A percentile compares a stretch with the other conserved stretches of the same genome.
Evolutionary conservation across 768 basidiomycete genomes (phyloP).

Genomic region (Xerocomus potaroensis): DNA sequence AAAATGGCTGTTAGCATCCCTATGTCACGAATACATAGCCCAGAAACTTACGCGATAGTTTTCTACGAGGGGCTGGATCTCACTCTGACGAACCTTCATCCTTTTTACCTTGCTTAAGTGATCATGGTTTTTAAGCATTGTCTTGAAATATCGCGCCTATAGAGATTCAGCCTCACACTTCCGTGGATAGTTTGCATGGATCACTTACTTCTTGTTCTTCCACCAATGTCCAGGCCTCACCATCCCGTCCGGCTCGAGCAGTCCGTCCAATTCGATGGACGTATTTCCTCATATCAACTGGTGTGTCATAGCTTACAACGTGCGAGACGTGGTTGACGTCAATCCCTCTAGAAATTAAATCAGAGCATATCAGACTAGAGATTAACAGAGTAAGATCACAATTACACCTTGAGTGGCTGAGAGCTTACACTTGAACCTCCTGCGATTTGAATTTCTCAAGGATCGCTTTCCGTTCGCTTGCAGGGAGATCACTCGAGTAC

Average conservation of each 20-base stretch:
- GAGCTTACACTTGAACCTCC: slow-evolving; percentile 75
- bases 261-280: slow-evolving; percentile 97
- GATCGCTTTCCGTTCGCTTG: slow-evolving; percentile 68
- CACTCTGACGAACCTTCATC: slow-evolving; percentile 57
- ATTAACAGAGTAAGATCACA: slow-evolving; percentile 4
- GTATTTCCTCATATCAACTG: slow-evolving; percentile 97
- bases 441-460: slow-evolving; percentile 78
- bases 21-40: background rate
- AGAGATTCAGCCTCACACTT: slow-evolving; percentile 1
- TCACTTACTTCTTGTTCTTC: slow-evolving; percentile 82
- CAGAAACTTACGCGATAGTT: slow-evolving; percentile 60
- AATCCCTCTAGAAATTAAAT: slow-evolving; percentile 92
- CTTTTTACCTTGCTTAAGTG: slow-evolving; percentile 70
- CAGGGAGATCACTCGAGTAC: slow-evolving; percentile 83
- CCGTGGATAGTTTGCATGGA: background rate
- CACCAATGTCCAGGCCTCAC: slow-evolving; percentile 92
- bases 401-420: background rate
- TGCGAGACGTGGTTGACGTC: slow-evolving; percentile 90
- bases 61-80: slow-evolving; percentile 49
- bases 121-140: slow-evolving; percentile 67
- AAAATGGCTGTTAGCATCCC: slow-evolving; percentile 4
- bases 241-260: slow-evolving; percentile 84
- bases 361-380: slow-evolving; percentile 87
- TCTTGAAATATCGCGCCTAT: slow-evolving; percentile 85
- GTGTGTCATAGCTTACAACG: slow-evolving; percentile 93